Evolutionary conservation across 2,329 filamentous ascomycete genomes (phyloP).

Genomic region (Aspergillus japonicus): DNA sequence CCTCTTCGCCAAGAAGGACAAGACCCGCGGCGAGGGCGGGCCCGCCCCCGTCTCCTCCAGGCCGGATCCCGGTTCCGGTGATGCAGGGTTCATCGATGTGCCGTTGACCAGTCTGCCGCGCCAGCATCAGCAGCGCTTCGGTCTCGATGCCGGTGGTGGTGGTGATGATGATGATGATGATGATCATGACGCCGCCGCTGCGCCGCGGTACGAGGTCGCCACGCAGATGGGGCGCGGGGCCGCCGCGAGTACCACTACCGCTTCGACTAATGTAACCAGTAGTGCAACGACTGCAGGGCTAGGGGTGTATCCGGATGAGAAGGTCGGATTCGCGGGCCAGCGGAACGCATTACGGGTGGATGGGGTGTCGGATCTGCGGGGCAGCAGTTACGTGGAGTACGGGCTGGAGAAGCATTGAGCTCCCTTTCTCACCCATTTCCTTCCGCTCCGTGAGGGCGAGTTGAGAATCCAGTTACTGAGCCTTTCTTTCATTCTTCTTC

Average conservation of each 20-base stretch:
- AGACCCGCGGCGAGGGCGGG: slow-evolving; percentile 61
- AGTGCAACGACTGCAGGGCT: not conserved
- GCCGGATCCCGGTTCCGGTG: slow-evolving; percentile 7
- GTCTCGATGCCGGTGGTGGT: not conserved
- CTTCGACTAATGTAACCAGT: not conserved
- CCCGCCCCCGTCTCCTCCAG: slow-evolving; percentile 24
- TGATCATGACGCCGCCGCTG: slow-evolving; percentile 1
- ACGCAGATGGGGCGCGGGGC: slow-evolving; percentile 9
- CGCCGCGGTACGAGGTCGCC: slow-evolving; percentile 27
- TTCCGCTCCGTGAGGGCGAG: not conserved
- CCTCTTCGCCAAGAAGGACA: slow-evolving; percentile 60
- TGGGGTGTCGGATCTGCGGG: slow-evolving; percentile 23
- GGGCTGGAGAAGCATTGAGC: slow-evolving; percentile 31
- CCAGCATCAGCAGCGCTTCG: not conserved
- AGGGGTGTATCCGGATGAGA: slow-evolving; percentile 38
- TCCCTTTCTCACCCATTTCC: not conserved
- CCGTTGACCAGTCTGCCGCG: slow-evolving; percentile 34
- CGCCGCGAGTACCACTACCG: not conserved
- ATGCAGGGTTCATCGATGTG: slow-evolving; percentile 38
- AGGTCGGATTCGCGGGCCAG: slow-evolving; percentile 45
- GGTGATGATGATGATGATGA: too few relatives aligned
- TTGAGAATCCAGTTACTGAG: not conserved
- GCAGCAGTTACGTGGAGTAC: slow-evolving; percentile 42
- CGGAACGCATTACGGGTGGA: slow-evolving; percentile 34
- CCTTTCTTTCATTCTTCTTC: not conserved